Evolutionary conservation across 306 rosid genomes (phyloP).

Genomic region (Prunus armeniaca): DNA sequence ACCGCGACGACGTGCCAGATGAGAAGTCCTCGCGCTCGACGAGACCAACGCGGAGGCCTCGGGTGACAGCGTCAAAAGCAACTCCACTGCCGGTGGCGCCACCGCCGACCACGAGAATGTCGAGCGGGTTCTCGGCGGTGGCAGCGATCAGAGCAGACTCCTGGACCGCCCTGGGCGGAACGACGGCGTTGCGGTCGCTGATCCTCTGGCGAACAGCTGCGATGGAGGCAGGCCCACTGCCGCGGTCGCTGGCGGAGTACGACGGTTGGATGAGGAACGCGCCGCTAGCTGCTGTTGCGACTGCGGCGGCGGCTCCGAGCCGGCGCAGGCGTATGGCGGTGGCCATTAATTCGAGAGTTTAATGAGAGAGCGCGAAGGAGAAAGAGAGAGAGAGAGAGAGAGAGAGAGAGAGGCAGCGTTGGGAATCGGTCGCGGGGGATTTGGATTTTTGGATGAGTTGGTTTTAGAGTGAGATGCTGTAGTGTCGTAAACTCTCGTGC

Average conservation of each 20-base stretch:
- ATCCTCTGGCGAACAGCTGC: constrained; percentile 51
- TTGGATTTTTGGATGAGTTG: neutral
- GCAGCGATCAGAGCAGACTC: constrained; percentile 65
- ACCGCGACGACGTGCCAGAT: constrained; percentile 94
- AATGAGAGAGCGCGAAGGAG: too few relatives aligned
- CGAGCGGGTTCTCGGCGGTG: constrained; percentile 62
- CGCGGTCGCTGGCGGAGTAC: constrained; percentile 48
- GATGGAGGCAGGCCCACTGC: constrained; percentile 36
- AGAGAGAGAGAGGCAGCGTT: neutral
- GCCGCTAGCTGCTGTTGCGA: constrained; percentile 59
- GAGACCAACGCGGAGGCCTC: constrained; percentile 92
- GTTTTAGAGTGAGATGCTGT: neutral
- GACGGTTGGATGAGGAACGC: constrained; percentile 44
- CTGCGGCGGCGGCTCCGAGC: constrained; percentile 40
- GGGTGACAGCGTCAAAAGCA: constrained; percentile 77
- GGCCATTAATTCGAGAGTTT: constrained; percentile 23
- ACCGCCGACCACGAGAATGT: constrained; percentile 88
- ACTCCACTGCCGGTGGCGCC: constrained; percentile 94
- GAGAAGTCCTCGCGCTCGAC: constrained; percentile 97
- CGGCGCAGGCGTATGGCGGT: constrained; percentile 56
- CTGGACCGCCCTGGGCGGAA: constrained; percentile 65
- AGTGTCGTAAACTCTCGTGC: neutral
- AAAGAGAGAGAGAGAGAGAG: neutral
- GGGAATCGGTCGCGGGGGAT: constrained; percentile 36
- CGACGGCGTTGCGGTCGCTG: constrained; percentile 43